These are phyloP conservation scores for Alternaria novae-zelandiae DNA, from an alignment of 2,329 filamentous ascomycete genomes.

Conservation along the genomic window DNA sequence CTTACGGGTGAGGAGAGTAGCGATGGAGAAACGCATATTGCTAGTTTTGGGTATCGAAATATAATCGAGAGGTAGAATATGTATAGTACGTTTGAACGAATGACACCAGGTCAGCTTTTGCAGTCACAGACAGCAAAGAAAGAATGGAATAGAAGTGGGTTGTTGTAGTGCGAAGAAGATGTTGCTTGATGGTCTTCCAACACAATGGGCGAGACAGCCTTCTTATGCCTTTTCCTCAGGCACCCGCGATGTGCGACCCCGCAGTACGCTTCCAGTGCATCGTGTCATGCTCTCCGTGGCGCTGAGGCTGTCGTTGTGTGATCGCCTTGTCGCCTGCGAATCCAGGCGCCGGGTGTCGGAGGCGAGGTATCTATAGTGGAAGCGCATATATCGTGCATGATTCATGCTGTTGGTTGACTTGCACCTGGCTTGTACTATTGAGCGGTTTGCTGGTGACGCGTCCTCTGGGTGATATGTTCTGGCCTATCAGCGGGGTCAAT, in stretches of 20 bases:
- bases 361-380: background rate
- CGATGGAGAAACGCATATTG: slow-evolving; percentile 28
- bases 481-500: background rate
- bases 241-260: background rate
- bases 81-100: slow-evolving; percentile 24
- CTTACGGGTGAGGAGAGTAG: slow-evolving; percentile 21
- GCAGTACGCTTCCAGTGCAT: background rate
- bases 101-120: slow-evolving; percentile 38
- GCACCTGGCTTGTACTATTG: background rate
- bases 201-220: background rate
- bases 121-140: slow-evolving; percentile 40
- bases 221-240: background rate
- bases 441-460: background rate
- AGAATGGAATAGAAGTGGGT: slow-evolving; percentile 10
- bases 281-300: background rate
- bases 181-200: background rate
- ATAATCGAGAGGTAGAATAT: slow-evolving; percentile 5
- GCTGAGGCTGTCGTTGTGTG: slow-evolving; percentile 14
- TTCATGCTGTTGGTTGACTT: background rate
- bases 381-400: background rate
- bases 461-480: background rate
- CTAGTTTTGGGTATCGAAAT: background rate
- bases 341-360: background rate
- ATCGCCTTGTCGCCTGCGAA: slow-evolving; percentile 14
- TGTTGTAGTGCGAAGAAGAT: background rate